These are phyloP conservation scores for Glycyrrhiza uralensis DNA, from an alignment of 306 rosid species.

Conservation along the genomic window DNA sequence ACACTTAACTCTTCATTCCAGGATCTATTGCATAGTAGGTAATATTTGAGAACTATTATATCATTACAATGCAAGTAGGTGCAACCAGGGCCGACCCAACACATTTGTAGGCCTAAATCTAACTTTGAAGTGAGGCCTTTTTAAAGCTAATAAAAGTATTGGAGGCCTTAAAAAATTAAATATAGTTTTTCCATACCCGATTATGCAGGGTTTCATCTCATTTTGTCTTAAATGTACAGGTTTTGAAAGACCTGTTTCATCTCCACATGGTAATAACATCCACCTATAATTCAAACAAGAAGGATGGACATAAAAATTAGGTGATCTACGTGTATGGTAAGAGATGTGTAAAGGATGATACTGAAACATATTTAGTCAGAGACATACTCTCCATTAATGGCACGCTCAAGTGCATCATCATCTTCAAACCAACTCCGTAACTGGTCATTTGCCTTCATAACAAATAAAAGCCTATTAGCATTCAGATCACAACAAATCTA, in stretches of 20 bases:
- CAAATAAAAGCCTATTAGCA: constrained; percentile 27
- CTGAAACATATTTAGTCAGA: neutral
- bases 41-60: neutral
- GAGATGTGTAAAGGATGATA: neutral
- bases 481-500: constrained; percentile 22
- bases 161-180: too few species aligned
- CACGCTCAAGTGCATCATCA: constrained; percentile 89
- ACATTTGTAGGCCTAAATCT: too few species aligned
- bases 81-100: too few species aligned
- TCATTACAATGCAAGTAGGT: neutral
- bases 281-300: constrained; percentile 53
- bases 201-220: constrained; percentile 52
- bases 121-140: too few species aligned
- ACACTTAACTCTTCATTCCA: neutral
- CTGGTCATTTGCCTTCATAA: constrained; percentile 67
- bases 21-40: neutral
- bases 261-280: constrained; percentile 68
- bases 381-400: constrained; percentile 87
- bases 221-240: constrained; percentile 62
- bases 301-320: neutral
- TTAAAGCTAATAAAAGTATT: too few species aligned
- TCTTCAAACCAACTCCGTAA: constrained; percentile 80
- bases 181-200: too few species aligned
- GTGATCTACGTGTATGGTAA: neutral
- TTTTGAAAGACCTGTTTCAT: constrained; percentile 40